phyloP scores from a whole-genome alignment of 257 asterid species.

The Coffea eugenioides region DNA sequence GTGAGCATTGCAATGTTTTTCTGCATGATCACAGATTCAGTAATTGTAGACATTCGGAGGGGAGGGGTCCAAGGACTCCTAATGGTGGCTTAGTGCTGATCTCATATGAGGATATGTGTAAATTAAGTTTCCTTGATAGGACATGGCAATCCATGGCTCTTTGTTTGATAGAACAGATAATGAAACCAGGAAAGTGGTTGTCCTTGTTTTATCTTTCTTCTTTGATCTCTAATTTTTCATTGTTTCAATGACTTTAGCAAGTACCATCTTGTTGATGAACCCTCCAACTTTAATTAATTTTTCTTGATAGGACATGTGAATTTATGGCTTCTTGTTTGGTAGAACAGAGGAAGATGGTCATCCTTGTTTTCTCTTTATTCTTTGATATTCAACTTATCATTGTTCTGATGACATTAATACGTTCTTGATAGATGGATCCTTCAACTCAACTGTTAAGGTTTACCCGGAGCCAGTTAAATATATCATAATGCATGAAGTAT shows the following conservation, averaged over 20 bases:
- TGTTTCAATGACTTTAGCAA: background rate
- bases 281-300: background rate
- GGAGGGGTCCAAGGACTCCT: background rate
- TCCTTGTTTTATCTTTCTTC: background rate
- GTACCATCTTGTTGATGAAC: background rate
- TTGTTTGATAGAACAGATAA: background rate
- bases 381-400: background rate
- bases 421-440: background rate
- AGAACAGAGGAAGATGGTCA: no score
- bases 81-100: background rate
- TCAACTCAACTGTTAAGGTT: background rate
- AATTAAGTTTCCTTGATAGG: background rate
- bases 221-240: background rate
- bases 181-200: background rate
- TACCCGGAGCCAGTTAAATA: background rate
- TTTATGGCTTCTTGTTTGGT: background rate
- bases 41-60: background rate
- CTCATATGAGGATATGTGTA: background rate
- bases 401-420: background rate
- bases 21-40: background rate
- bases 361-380: background rate
- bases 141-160: background rate
- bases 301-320: background rate
- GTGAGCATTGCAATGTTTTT: background rate
- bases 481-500: background rate